Conservation (phyloP, 2,329 filamentous ascomycete genomes). For the Monilinia polystroma region DNA sequence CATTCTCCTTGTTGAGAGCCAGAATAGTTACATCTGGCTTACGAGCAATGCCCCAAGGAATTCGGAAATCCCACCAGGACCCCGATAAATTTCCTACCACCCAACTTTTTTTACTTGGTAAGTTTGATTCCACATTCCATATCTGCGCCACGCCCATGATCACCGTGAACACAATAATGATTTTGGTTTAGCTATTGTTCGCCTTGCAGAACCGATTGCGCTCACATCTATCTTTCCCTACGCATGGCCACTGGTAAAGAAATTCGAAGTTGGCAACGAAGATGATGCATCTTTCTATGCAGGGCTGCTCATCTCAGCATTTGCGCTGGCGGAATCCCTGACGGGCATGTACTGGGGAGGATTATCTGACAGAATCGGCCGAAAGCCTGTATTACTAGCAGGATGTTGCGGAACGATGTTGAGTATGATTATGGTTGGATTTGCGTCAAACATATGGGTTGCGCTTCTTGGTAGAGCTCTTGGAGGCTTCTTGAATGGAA, state of each 20-base stretch:
- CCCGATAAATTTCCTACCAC: constrained; percentile 74
- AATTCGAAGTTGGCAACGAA: constrained; percentile 68
- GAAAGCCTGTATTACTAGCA: constrained; percentile 80
- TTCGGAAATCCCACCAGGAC: constrained; percentile 49
- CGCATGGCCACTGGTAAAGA: constrained; percentile 78
- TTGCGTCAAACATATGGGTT: constrained; percentile 80
- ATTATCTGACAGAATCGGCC: constrained; percentile 76
- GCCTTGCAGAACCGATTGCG: constrained; percentile 87
- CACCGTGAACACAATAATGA: constrained; percentile 24
- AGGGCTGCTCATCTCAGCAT: constrained; percentile 82
- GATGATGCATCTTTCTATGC: constrained; percentile 84
- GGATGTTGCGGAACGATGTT: constrained; percentile 81
- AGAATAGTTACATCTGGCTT: constrained; percentile 30
- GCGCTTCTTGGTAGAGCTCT: constrained; percentile 73
- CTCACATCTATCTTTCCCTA: constrained; percentile 93
- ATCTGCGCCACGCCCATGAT: constrained; percentile 14
- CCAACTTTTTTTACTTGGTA: constrained; percentile 84
- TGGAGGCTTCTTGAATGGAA: constrained; percentile 84
- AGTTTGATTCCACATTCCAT: constrained; percentile 39
- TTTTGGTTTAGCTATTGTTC: constrained; percentile 70
- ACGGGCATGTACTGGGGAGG: constrained; percentile 89
- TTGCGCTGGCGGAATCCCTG: constrained; percentile 75
- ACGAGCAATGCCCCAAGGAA: constrained; percentile 36
- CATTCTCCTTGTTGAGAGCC: constrained; percentile 12
- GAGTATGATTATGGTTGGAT: constrained; percentile 79